phyloP scores from a whole-genome alignment of 768 basidiomycete species.

The Trametes cubensis region DNA sequence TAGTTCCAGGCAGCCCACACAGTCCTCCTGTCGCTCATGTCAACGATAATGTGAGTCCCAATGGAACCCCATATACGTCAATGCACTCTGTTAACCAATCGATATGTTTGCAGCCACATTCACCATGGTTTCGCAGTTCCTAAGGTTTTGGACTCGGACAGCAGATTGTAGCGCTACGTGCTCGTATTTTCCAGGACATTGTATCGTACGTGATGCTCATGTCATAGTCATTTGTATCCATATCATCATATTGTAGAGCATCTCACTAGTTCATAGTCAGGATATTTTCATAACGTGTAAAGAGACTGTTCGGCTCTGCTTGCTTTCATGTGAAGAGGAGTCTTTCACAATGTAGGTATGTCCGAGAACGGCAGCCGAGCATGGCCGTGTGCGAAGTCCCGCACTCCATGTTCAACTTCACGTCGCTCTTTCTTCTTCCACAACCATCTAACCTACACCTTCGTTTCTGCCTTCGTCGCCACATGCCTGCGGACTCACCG shows the following conservation, averaged over 20 bases:
- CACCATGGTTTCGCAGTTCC: constrained; percentile 11
- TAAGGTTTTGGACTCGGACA: not conserved
- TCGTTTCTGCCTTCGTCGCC: not conserved
- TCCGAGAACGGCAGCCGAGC: constrained; percentile 9
- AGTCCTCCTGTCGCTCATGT: constrained; percentile 13
- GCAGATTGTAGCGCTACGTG: not conserved
- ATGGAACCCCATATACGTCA: not conserved
- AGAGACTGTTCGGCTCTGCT: not conserved
- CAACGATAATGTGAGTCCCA: constrained; percentile 4
- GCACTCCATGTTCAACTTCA: constrained; percentile 1
- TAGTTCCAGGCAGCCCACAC: constrained; percentile 7
- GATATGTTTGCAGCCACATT: not conserved
- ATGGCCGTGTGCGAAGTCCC: not conserved
- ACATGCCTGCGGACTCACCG: not conserved
- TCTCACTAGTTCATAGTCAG: no score
- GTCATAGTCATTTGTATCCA: not conserved
- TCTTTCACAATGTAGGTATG: not conserved
- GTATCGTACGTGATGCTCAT: not conserved
- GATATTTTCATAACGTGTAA: no score
- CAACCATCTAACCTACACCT: not conserved
- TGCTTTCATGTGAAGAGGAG: not conserved
- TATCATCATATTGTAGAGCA: not conserved
- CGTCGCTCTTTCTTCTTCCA: not conserved
- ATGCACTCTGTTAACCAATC: not conserved
- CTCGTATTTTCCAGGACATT: not conserved